Conservation (phyloP, 768 basidiomycete genomes). For the Trametes punicea region DNA sequence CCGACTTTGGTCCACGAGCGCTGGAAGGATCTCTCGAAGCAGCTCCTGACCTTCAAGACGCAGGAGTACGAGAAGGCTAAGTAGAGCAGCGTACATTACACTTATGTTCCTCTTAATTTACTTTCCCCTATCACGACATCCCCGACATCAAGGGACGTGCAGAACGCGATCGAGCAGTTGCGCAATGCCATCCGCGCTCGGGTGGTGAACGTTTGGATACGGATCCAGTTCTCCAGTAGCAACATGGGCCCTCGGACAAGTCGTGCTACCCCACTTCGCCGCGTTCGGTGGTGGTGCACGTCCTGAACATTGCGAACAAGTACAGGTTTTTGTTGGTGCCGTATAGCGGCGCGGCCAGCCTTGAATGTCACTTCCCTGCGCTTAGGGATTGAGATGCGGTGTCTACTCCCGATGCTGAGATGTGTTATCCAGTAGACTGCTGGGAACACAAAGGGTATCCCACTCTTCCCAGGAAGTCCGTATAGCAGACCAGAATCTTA, state of each 20-base stretch:
- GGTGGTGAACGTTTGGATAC: conserved; percentile 50
- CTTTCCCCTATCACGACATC: conserved; percentile 4
- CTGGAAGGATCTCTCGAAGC: conserved; percentile 61
- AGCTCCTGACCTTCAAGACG: conserved; percentile 52
- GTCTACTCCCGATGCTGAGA: neutral
- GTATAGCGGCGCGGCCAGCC: conserved; percentile 81
- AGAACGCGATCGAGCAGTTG: conserved; percentile 53
- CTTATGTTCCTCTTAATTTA: conserved; percentile 12
- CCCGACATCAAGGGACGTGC: conserved; percentile 36
- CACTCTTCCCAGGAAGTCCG: conserved; percentile 37
- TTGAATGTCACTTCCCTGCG: conserved; percentile 84
- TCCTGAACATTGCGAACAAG: conserved; percentile 73
- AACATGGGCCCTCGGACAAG: conserved; percentile 66
- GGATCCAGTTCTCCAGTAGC: conserved; percentile 45
- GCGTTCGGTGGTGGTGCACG: conserved; percentile 47
- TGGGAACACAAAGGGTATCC: conserved; percentile 67
- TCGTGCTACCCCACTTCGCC: conserved; percentile 54
- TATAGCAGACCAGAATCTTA: neutral
- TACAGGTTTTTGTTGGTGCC: conserved; percentile 75
- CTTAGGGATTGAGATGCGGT: conserved; percentile 40
- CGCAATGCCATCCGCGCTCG: conserved; percentile 42
- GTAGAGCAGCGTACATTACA: conserved; percentile 27
- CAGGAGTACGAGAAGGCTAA: conserved; percentile 38
- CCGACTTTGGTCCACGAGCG: conserved; percentile 59
- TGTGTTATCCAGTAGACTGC: neutral